These are phyloP conservation scores for Colletotrichum coccodes DNA, from an alignment of 2,329 filamentous ascomycete species.

Conservation along the genomic window DNA sequence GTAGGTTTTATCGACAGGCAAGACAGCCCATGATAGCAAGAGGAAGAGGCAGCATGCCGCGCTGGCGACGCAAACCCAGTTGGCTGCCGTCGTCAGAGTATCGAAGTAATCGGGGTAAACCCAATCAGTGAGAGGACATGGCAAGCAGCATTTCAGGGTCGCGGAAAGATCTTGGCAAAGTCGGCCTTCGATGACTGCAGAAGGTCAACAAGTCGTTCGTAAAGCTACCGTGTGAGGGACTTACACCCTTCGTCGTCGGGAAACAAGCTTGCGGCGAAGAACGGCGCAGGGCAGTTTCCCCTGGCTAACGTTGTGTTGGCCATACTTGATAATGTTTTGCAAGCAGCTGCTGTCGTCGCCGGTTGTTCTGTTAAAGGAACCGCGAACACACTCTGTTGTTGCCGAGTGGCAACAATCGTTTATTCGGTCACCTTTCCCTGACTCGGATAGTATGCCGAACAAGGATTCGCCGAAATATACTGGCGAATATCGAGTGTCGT, in stretches of 20 bases:
- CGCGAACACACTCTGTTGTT: not conserved
- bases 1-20: conserved; percentile 89
- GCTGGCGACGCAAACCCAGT: conserved; percentile 84
- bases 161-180: conserved; percentile 60
- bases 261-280: conserved; percentile 72
- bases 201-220: conserved; percentile 41
- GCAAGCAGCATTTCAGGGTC: conserved; percentile 80
- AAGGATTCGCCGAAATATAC: not conserved
- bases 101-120: conserved; percentile 70
- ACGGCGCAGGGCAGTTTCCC: conserved; percentile 70
- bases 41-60: conserved; percentile 79
- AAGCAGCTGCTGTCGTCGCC: not conserved
- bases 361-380: not conserved
- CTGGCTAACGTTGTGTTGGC: not conserved
- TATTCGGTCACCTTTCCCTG: not conserved
- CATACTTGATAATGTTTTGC: not conserved
- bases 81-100: conserved; percentile 72
- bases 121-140: conserved; percentile 89
- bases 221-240: conserved; percentile 39
- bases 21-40: conserved; percentile 79
- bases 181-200: conserved; percentile 65
- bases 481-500: too few species aligned
- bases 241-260: conserved; percentile 73
- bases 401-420: not conserved
- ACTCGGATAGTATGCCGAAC: not conserved